phyloP scores from a whole-genome alignment of 306 rosid species.

The Potentilla sterilis region DNA sequence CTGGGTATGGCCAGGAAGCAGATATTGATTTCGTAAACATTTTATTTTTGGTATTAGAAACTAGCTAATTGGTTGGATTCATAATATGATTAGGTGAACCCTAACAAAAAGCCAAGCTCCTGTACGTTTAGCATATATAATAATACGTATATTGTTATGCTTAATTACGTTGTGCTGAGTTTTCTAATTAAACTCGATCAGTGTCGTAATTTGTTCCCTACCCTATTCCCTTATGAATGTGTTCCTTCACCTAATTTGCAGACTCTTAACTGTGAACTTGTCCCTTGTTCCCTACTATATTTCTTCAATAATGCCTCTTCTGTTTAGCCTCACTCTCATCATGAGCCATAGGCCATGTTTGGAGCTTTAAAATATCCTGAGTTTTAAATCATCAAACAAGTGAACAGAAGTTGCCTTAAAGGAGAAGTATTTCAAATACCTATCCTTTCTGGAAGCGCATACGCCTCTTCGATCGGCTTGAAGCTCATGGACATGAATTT shows the following conservation, averaged over 20 bases:
- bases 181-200: neutral
- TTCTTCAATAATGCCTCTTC: conserved; percentile 6
- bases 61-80: neutral
- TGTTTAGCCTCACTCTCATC: neutral
- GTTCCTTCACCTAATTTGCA: neutral
- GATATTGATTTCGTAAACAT: neutral
- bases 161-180: neutral
- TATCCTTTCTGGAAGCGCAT: too few relatives aligned
- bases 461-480: too few relatives aligned
- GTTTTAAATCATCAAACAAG: too few relatives aligned
- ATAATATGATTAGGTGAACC: neutral
- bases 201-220: neutral
- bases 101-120: neutral
- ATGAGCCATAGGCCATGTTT: neutral
- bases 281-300: neutral
- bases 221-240: neutral
- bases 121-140: neutral
- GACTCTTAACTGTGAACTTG: neutral
- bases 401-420: too few relatives aligned
- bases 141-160: neutral
- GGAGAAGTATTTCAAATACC: too few relatives aligned
- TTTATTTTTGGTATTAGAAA: neutral
- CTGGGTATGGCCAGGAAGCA: neutral
- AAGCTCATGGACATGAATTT: too few relatives aligned
- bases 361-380: neutral